Base-by-base conservation (phyloP, 208 protist species). In the Crithidia sp. region DNA sequence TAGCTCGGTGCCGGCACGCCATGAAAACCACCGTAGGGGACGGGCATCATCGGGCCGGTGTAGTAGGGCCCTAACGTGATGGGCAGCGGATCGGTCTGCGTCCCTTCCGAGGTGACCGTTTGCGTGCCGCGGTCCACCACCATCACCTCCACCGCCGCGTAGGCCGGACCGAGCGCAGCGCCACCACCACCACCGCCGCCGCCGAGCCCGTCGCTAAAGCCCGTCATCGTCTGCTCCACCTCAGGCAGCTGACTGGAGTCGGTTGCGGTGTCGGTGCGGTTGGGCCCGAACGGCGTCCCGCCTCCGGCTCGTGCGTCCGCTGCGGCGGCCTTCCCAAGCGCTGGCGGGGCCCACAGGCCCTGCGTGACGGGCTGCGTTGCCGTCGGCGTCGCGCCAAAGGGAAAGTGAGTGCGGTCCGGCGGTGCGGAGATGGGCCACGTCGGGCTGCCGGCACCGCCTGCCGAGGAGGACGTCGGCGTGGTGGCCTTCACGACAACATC, bases 81-180 rank as follows among this genome's bases (percentile, higher is more conserved):
- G 7, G 83, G 79, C 66, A 79, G 45, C 16, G 88, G 82, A 17
- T 96, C 91, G n/a, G 91, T 96, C 67, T 96, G 91, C 58, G 81
- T 88, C 4, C 79, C 77, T 4, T 86, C 77, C 16, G 87, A 93
- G 8, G 76, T 85, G 10, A 88, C 82, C 4, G 91, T 96, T 69
- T 96, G 91, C 14, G 91, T 96, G 7, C 91, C 91, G 39, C 91
- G 84, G 74, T 96, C 91, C 8, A 92, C 61, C 28, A 66, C 61
- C 61, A 66, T 66, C 17, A 66, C 61, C 28, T 52, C 61, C 61
- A 66, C 61, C 45, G 61, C 45, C 28, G 5, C 45, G 45, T 66
- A 66, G 16, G 19, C 7, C 4, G 61, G 45, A 45, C 45, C 28
- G 28, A 28, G 28, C 28, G 28, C 28, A 28, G 28, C 28, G 28